phyloP scores from a whole-genome alignment of 306 rosid species.

The Mucuna pruriens region DNA sequence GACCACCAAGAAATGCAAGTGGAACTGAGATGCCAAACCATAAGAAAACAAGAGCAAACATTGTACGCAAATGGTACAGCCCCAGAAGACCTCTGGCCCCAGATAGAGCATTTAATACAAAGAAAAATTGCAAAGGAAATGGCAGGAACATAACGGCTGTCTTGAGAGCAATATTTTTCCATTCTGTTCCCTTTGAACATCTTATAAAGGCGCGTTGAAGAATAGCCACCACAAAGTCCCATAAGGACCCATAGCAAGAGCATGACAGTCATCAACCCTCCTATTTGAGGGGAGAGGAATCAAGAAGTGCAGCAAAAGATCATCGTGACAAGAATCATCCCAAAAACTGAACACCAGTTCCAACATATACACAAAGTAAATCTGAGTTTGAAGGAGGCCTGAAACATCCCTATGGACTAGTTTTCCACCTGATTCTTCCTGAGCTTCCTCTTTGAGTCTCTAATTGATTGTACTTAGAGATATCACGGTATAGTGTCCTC shows the following conservation, averaged over 20 bases:
- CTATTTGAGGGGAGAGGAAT: constrained; percentile 85
- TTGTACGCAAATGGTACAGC: constrained; percentile 98
- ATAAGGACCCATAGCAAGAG: constrained; percentile 90
- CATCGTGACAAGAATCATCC: constrained; percentile 90
- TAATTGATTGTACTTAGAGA: constrained; percentile 88
- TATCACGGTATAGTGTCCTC: constrained; percentile 95
- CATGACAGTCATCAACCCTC: constrained; percentile 92
- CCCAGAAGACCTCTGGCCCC: constrained; percentile 92
- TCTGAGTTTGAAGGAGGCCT: constrained; percentile 82
- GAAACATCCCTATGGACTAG: constrained; percentile 86
- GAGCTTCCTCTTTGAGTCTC: constrained; percentile 96
- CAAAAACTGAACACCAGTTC: constrained; percentile 94
- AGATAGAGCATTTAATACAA: constrained; percentile 85
- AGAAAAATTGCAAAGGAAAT: constrained; percentile 68
- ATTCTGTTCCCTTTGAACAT: constrained; percentile 82
- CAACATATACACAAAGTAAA: constrained; percentile 78
- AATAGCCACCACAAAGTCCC: constrained; percentile 83
- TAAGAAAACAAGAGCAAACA: constrained; percentile 89
- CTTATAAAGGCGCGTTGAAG: constrained; percentile 69
- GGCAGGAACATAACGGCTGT: constrained; percentile 82
- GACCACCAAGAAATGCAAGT: constrained; percentile 73
- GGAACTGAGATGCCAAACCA: constrained; percentile 99
- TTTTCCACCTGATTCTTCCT: constrained; percentile 94
- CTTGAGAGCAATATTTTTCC: constrained; percentile 74
- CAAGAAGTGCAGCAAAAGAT: constrained; percentile 90